Percentiles rank a stretch among this genome's conserved stretches.
Evolutionary conservation across 495 filamentous ascomycete species (phyloP).

Genomic region (Neurospora africana): DNA sequence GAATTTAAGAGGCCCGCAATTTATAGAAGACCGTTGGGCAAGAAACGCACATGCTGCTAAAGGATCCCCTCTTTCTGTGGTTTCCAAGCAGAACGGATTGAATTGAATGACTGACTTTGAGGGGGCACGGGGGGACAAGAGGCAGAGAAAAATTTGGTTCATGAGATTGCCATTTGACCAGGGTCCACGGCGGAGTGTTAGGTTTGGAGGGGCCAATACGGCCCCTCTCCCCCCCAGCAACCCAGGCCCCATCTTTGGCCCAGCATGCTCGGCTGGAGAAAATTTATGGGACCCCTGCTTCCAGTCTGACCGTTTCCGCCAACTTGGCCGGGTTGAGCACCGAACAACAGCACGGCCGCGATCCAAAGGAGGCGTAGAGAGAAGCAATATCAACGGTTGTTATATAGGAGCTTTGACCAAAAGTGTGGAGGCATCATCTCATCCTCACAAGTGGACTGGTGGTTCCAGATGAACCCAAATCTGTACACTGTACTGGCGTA

Average conservation of each 20-base stretch:
- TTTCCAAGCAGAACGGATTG: not conserved
- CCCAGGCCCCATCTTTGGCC: conserved; percentile 16
- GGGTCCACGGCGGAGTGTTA: conserved; percentile 13
- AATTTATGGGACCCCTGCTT: conserved; percentile 8
- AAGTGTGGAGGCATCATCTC: conserved; percentile 13
- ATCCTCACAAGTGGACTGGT: conserved; percentile 16
- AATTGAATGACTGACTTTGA: not conserved
- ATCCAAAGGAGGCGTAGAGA: conserved; percentile 1
- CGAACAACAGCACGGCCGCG: not conserved
- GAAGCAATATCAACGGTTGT: conserved; percentile 18
- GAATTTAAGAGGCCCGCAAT: conserved; percentile 24
- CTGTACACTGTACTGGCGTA: not conserved
- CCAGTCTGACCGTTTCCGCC: not conserved
- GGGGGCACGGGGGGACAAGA: conserved; percentile 25
- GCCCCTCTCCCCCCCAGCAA: not conserved
- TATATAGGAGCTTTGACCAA: conserved; percentile 16
- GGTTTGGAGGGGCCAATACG: conserved; percentile 5
- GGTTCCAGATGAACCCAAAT: not conserved
- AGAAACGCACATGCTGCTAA: conserved; percentile 27
- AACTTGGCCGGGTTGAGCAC: not conserved
- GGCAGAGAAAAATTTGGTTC: conserved; percentile 24
- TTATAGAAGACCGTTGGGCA: conserved; percentile 39
- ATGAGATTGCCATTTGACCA: conserved; percentile 26
- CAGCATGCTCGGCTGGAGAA: conserved; percentile 38
- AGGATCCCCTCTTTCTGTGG: conserved; percentile 11